Evolutionary conservation across 129 eudicot species (phyloP).

Genomic region (Centaurea solstitialis): DNA sequence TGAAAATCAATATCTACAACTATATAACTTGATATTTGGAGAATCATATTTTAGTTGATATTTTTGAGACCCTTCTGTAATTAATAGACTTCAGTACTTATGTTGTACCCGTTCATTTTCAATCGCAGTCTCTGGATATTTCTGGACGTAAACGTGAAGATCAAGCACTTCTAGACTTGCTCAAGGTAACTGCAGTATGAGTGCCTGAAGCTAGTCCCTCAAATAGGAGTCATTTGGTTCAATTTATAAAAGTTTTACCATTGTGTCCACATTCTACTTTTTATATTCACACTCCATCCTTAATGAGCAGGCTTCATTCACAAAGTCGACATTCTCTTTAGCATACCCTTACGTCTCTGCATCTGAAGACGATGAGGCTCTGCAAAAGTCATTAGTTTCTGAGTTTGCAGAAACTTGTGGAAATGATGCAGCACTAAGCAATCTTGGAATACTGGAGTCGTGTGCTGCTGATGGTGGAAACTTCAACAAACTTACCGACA

Average conservation of each 20-base stretch:
- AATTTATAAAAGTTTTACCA: background rate
- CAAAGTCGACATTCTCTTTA: constrained; percentile 70
- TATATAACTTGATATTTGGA: constrained; percentile 13
- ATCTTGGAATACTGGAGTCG: constrained; percentile 60
- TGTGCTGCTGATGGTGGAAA: constrained; percentile 67
- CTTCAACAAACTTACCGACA: constrained; percentile 58
- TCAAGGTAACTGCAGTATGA: constrained; percentile 56
- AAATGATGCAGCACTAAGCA: constrained; percentile 41
- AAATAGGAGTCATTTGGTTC: background rate
- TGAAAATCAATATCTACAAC: constrained; percentile 9
- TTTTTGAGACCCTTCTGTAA: background rate
- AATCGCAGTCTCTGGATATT: constrained; percentile 65
- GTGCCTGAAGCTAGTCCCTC: background rate
- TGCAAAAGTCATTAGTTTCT: constrained; percentile 71
- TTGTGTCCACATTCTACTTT: constrained; percentile 7
- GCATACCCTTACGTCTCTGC: constrained; percentile 83
- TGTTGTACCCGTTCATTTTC: background rate
- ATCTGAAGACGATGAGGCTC: constrained; percentile 56
- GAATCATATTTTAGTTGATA: background rate
- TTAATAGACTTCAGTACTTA: constrained; percentile 17
- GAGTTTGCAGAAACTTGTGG: constrained; percentile 76
- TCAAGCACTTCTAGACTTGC: constrained; percentile 56
- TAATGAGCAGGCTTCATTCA: constrained; percentile 63
- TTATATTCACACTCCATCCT: background rate
- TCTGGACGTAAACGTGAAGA: constrained; percentile 59